Base-by-base conservation (phyloP, 1,284 basidiomycete species). In the Sanghuangporus weigelae region DNA sequence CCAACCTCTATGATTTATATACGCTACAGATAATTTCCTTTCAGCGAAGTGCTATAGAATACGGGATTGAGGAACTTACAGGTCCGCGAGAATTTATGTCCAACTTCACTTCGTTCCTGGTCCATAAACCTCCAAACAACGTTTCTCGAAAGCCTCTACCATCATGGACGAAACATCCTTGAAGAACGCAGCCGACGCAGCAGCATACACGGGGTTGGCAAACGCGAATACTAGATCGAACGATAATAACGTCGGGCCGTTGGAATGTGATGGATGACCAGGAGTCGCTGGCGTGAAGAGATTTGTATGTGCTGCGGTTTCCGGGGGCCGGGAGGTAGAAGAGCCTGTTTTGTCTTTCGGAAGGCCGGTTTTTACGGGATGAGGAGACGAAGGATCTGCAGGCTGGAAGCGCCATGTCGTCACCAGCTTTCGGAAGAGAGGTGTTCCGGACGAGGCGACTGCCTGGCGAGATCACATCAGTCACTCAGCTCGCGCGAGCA, bases 81-180 rank as follows among this genome's bases (percentile, higher is more conserved):
- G n/a, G 26, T 23, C 2, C 40, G 39, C 40, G 23, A 57, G 31
- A 23, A 12, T 26, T 57, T 21, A 12, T 59, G 2, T 40, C 26
- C n/a, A 4, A 36, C 5, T 16, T 62, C 40, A 62, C 38, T 44
- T 57, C 31, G 23, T 40, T 6, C 62, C 62, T 12, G 23, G 46
- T 12, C 91, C 89, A 70, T 92, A 94, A 6, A 95, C 78, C 60
- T 82, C 78, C 59, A 81, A 57, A 73, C 93, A 96, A 39, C 95
- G 81, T 68, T 89, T 79, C 75, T 97, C 93, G 71, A 99, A 99
- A 3, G 95, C 95, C 65, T 89, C 79, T 26, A 98, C 89, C 93
- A 97, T 98, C 75, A 90, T 82, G 66, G 85, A 85, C 7, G 92
- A 93, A 8, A 97, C 89, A 71, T 90, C 86, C 23, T 90, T 90